These are phyloP conservation scores for Fomitopsis serialis DNA, from an alignment of 768 basidiomycete genomes.

Conservation along the genomic window DNA sequence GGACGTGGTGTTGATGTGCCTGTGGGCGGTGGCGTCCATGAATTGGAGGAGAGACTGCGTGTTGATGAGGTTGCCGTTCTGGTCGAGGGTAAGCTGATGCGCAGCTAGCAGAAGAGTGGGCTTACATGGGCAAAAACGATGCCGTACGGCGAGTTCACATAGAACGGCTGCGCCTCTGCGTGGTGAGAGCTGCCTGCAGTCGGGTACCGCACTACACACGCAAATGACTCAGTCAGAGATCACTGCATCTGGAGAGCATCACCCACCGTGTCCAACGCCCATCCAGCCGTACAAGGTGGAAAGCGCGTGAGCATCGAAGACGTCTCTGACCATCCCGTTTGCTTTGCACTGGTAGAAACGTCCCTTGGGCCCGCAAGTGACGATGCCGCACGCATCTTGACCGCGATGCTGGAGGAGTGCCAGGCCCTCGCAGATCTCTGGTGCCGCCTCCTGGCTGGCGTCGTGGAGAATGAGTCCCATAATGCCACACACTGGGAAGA, in stretches of 20 bases:
- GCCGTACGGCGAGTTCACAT: constrained; percentile 99
- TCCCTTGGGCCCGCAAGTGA: constrained; percentile 93
- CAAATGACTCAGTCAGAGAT: not conserved
- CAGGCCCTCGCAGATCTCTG: constrained; percentile 93
- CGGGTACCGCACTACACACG: constrained; percentile 80
- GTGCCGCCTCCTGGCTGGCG: constrained; percentile 63
- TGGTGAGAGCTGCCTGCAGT: constrained; percentile 97
- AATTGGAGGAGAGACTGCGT: constrained; percentile 80
- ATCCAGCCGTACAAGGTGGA: constrained; percentile 83
- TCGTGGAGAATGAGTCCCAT: constrained; percentile 85
- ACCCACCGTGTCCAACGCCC: constrained; percentile 94
- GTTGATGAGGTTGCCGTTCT: constrained; percentile 99
- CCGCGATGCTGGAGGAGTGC: constrained; percentile 94
- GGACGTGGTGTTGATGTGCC: constrained; percentile 98
- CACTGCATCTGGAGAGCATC: not conserved
- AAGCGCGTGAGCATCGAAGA: constrained; percentile 80
- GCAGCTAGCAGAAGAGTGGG: constrained; percentile 12
- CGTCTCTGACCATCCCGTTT: constrained; percentile 98
- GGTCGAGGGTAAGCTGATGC: constrained; percentile 4
- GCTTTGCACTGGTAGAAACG: constrained; percentile 98
- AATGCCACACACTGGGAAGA: constrained; percentile 78
- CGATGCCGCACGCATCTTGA: constrained; percentile 96
- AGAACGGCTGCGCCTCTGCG: constrained; percentile 98
- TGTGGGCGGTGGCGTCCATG: constrained; percentile 94
- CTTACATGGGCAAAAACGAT: constrained; percentile 96